Conservation (phyloP, 257 asterid species). For the Fraxinus pennsylvanica region DNA sequence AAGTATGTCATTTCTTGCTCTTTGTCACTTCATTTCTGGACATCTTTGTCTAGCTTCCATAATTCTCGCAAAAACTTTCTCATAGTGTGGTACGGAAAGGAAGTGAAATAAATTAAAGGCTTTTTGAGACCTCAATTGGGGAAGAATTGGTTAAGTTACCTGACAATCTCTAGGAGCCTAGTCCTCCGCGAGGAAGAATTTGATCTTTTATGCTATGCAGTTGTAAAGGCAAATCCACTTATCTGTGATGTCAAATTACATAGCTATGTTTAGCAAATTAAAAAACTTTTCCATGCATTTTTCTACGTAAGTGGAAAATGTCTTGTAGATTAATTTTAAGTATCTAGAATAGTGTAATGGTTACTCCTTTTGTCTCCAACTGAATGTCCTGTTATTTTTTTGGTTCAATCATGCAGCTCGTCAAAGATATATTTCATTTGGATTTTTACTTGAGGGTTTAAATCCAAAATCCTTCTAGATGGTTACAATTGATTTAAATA, state of each 20-base stretch:
- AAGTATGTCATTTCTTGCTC: conserved; percentile 15
- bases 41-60: neutral
- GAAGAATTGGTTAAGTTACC: neutral
- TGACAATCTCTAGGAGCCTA: neutral
- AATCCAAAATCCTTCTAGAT: neutral
- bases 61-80: neutral
- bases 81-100: neutral
- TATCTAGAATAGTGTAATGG: neutral
- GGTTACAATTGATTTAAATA: neutral
- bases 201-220: neutral
- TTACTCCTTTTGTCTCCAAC: neutral
- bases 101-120: neutral
- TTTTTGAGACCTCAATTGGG: neutral
- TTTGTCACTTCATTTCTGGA: neutral
- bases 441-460: neutral
- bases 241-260: neutral
- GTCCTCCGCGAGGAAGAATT: conserved; percentile 1
- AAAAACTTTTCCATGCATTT: neutral
- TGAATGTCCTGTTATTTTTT: neutral
- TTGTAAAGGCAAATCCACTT: neutral
- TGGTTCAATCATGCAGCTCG: neutral
- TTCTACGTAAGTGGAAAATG: neutral
- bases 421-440: neutral
- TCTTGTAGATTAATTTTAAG: neutral
- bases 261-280: neutral